phyloP scores from a whole-genome alignment of 2,329 filamentous ascomycete species.

The Trichoderma semiorbis region DNA sequence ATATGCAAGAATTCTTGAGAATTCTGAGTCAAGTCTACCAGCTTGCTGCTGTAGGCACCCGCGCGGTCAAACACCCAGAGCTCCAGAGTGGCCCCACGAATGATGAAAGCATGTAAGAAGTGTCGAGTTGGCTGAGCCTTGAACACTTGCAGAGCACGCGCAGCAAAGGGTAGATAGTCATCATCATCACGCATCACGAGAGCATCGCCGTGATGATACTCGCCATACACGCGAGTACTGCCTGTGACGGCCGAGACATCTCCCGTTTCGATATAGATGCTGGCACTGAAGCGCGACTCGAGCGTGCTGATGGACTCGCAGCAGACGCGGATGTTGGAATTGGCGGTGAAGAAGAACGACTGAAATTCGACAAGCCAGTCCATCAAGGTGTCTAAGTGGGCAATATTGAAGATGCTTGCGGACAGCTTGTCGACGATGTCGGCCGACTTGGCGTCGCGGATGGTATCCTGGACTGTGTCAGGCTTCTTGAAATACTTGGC shows the following conservation, averaged over 20 bases:
- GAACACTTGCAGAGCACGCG: neutral
- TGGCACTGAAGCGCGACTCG: neutral
- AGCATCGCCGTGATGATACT: neutral
- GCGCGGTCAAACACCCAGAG: neutral
- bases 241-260: neutral
- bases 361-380: neutral
- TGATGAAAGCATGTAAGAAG: neutral
- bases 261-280: neutral
- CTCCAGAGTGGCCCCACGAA: neutral
- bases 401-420: neutral
- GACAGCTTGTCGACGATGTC: neutral
- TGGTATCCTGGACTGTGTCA: accelerated
- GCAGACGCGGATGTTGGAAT: neutral
- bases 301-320: neutral
- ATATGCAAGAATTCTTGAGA: neutral
- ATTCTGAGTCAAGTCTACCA: accelerated
- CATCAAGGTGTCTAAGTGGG: neutral
- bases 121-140: neutral
- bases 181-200: neutral
- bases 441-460: neutral
- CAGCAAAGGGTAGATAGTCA: neutral
- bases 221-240: neutral
- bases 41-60: neutral
- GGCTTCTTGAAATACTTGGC: neutral
- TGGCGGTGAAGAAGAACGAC: neutral